These are phyloP conservation scores for Triangularia verruculosa DNA, from an alignment of 2,329 filamentous ascomycete species.

Conservation along the genomic window DNA sequence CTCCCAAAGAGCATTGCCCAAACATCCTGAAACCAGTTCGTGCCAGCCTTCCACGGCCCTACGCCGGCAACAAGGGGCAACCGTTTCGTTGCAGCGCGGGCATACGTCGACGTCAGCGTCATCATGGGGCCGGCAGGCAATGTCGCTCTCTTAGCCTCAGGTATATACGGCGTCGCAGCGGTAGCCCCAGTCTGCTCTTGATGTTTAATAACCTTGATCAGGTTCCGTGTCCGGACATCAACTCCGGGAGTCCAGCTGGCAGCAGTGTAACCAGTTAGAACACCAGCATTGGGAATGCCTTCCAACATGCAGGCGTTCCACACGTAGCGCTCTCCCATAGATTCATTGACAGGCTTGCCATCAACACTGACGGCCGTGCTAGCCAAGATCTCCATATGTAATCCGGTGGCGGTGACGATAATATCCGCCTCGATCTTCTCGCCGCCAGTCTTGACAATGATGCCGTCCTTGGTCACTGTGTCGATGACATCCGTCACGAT, in stretches of 20 bases:
- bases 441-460: slow-evolving; percentile 45
- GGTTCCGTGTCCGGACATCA: slow-evolving; percentile 49
- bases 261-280: slow-evolving; percentile 64
- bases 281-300: slow-evolving; percentile 60
- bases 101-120: slow-evolving; percentile 29
- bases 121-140: slow-evolving; percentile 25
- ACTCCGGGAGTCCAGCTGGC: slow-evolving; percentile 66
- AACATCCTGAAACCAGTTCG: slow-evolving; percentile 27
- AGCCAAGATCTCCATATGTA: slow-evolving; percentile 58
- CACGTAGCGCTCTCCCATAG: slow-evolving; percentile 48
- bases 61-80: slow-evolving; percentile 27
- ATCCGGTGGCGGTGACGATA: slow-evolving; percentile 66
- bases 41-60: slow-evolving; percentile 31
- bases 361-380: slow-evolving; percentile 54
- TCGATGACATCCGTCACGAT: slow-evolving; percentile 53
- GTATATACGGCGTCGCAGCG: slow-evolving; percentile 26
- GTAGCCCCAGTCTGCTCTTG: slow-evolving; percentile 39
- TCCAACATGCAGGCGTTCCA: slow-evolving; percentile 67
- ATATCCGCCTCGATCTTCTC: slow-evolving; percentile 59
- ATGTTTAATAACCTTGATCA: slow-evolving; percentile 48
- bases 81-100: slow-evolving; percentile 26
- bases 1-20: slow-evolving; percentile 22
- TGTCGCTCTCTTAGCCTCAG: slow-evolving; percentile 16
- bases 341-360: slow-evolving; percentile 43
- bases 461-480: slow-evolving; percentile 46